Conservation (phyloP, 108 stramenopile species). For the Schizochytrium sp. region DNA sequence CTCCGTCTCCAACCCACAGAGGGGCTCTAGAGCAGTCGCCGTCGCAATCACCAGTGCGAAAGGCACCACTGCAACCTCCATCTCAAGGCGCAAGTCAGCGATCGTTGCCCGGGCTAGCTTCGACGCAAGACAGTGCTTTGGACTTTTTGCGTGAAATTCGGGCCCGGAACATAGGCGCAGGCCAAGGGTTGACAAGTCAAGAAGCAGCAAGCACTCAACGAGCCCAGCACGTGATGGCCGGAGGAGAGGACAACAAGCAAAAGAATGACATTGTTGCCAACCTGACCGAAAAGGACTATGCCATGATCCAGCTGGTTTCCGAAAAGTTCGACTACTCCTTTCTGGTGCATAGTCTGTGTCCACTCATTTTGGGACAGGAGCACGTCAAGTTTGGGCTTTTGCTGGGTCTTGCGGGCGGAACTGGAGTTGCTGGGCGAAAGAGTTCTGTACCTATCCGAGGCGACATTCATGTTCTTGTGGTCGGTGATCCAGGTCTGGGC, state of each 20-base stretch:
- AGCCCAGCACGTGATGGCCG: conserved; percentile 22
- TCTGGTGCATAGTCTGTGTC: conserved; percentile 79
- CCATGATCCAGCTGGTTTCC: conserved; percentile 57
- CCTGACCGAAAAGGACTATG: conserved; percentile 75
- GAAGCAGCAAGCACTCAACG: too few relatives aligned
- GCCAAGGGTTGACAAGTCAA: too few relatives aligned
- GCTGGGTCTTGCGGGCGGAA: conserved; percentile 86
- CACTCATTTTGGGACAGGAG: conserved; percentile 91
- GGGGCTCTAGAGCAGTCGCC: not conserved
- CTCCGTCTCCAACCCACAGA: too few relatives aligned
- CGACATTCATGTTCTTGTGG: conserved; percentile 43
- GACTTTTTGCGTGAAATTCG: not conserved
- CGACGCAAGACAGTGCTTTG: not conserved
- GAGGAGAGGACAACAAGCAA: conserved; percentile 7
- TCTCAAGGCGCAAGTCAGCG: too few relatives aligned
- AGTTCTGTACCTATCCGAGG: not conserved
- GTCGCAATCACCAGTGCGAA: not conserved
- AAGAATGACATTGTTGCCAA: conserved; percentile 40
- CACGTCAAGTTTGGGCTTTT: conserved; percentile 93
- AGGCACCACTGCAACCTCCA: too few relatives aligned
- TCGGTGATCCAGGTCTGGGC: conserved; percentile 74
- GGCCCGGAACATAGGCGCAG: not conserved
- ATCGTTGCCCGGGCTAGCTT: not conserved
- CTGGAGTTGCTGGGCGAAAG: conserved; percentile 24
- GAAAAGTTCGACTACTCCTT: conserved; percentile 81